These are phyloP conservation scores for Cutaneotrichosporon curvatum DNA, from an alignment of 1,284 basidiomycete species.

Conservation along the genomic window DNA sequence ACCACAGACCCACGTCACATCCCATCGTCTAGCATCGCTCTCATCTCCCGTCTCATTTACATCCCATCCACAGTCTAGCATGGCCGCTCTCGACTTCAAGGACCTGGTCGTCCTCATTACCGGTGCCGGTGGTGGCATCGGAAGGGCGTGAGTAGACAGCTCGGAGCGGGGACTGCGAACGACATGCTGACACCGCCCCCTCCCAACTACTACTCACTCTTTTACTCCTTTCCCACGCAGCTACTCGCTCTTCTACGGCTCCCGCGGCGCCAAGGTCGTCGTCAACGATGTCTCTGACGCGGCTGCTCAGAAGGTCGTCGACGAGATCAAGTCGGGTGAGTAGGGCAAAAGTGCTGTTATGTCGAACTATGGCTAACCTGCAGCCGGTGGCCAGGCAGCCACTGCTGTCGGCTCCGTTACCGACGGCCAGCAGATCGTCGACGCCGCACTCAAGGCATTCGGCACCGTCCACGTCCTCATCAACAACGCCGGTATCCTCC, in stretches of 20 bases:
- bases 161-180: neutral
- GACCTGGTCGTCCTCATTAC: constrained; percentile 90
- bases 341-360: neutral
- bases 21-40: neutral
- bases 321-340: constrained; percentile 76
- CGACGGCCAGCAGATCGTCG: constrained; percentile 78
- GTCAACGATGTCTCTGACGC: constrained; percentile 88
- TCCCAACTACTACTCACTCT: neutral
- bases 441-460: constrained; percentile 77
- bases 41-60: no score
- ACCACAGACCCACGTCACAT: no score
- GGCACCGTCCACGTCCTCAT: constrained; percentile 76
- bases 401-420: constrained; percentile 82
- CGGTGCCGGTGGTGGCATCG: constrained; percentile 91
- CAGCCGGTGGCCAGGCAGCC: constrained; percentile 80
- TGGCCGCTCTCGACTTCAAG: constrained; percentile 56
- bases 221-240: constrained; percentile 48
- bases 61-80: neutral
- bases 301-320: constrained; percentile 86
- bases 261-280: constrained; percentile 86
- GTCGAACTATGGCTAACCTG: neutral
- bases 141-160: constrained; percentile 58
- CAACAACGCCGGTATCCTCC: constrained; percentile 95
- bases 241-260: constrained; percentile 83
- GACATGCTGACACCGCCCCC: neutral